These are phyloP conservation scores for Gossypium raimondii DNA, from an alignment of 345 rosid genomes.

Conservation along the genomic window DNA sequence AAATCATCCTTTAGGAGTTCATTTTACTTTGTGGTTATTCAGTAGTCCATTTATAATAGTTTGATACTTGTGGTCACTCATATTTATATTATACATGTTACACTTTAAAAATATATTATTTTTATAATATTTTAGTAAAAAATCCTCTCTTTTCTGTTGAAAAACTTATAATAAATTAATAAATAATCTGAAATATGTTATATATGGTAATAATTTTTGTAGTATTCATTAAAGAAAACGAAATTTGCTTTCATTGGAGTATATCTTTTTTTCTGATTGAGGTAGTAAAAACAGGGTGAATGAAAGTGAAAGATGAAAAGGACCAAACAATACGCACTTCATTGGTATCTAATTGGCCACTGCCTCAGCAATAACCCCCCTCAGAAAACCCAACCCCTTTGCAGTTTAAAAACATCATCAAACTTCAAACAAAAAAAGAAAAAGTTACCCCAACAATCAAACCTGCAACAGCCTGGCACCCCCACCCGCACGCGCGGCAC, in stretches of 20 bases:
- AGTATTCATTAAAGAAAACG: background rate
- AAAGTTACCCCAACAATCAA: conserved; percentile 4
- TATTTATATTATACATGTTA: too few species aligned
- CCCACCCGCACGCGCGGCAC: conserved; percentile 38
- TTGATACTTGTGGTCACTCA: too few species aligned
- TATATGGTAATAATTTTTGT: too few species aligned
- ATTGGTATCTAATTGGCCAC: background rate
- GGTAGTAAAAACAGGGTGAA: background rate
- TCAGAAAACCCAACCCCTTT: background rate
- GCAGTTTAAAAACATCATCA: background rate
- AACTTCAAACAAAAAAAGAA: background rate
- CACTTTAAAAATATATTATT: too few species aligned
- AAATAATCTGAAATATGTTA: too few species aligned
- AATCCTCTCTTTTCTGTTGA: too few species aligned
- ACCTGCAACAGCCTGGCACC: conserved; percentile 16
- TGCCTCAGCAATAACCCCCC: background rate
- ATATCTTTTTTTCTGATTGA: background rate
- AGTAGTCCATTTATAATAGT: too few species aligned
- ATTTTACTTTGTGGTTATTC: too few species aligned
- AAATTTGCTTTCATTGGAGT: background rate
- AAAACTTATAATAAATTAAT: too few species aligned
- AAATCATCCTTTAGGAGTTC: too few species aligned
- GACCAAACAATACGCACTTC: conserved; percentile 3
- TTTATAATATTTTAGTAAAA: too few species aligned
- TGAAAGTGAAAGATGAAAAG: background rate